A percentile compares a stretch with the other conserved stretches of the same genome.
These are phyloP conservation scores for Populus hybrid DNA, from an alignment of 441 rosid species.

Conservation along the genomic window DNA sequence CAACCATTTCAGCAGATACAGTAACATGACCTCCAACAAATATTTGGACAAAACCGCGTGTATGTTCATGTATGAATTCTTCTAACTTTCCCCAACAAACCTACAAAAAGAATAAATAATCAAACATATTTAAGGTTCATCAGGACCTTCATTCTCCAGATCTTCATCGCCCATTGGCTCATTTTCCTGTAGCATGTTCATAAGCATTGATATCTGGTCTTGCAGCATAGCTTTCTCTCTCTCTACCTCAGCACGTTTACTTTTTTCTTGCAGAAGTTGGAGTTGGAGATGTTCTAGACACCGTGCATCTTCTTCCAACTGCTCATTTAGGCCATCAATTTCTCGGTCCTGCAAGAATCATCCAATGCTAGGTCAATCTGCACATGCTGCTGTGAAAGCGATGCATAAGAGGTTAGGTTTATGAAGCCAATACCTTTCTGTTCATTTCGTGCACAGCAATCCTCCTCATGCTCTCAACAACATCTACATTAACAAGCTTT, in stretches of 20 bases:
- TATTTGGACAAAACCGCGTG: not conserved
- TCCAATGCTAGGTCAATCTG: not conserved
- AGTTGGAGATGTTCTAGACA: conserved; percentile 85
- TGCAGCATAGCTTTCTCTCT: conserved; percentile 80
- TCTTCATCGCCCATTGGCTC: conserved; percentile 44
- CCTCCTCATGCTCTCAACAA: conserved; percentile 97
- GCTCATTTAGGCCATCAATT: conserved; percentile 86
- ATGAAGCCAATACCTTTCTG: conserved; percentile 58
- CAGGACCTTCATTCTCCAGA: conserved; percentile 31
- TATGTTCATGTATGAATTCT: conserved; percentile 20
- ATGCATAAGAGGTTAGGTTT: not conserved
- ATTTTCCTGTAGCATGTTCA: conserved; percentile 74
- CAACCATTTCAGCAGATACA: not conserved
- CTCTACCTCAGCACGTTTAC: conserved; percentile 72
- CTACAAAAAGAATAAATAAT: conserved; percentile 33
- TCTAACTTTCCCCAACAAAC: conserved; percentile 19
- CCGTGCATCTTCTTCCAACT: conserved; percentile 80
- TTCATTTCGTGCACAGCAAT: conserved; percentile 96
- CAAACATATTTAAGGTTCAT: conserved; percentile 41
- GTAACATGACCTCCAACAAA: not conserved
- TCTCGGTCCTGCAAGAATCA: conserved; percentile 68
- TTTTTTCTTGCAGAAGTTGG: conserved; percentile 75
- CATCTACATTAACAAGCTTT: conserved; percentile 91
- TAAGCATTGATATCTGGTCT: conserved; percentile 79
- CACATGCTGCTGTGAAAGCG: not conserved